These are phyloP conservation scores for Phaeosphaeriaceae sp. DNA, from an alignment of 2,329 filamentous ascomycete genomes.

Conservation along the genomic window DNA sequence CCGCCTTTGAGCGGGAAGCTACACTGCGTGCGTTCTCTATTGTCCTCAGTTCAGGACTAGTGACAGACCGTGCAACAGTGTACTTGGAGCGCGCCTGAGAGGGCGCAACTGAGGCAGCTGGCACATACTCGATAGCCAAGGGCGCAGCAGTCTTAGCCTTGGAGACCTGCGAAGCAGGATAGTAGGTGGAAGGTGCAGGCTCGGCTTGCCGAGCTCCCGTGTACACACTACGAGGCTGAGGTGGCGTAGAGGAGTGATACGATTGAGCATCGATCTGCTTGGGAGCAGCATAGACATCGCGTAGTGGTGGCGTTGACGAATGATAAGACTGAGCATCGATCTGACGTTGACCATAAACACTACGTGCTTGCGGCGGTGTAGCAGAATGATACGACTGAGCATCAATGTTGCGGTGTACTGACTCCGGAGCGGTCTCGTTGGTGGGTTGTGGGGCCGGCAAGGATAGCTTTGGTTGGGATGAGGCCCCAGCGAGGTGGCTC, in stretches of 20 bases:
- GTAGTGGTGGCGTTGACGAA: constrained; percentile 32
- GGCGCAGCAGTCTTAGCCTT: constrained; percentile 30
- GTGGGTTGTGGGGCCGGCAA: constrained; percentile 43
- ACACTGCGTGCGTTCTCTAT: constrained; percentile 27
- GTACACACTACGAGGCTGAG: neutral
- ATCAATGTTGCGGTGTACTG: constrained; percentile 48
- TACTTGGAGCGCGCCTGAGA: constrained; percentile 33
- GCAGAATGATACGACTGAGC: constrained; percentile 44
- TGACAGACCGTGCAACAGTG: constrained; percentile 37
- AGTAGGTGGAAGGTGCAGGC: constrained; percentile 44
- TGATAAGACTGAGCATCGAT: constrained; percentile 47
- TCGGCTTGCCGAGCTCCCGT: constrained; percentile 45
- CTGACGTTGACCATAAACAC: constrained; percentile 5
- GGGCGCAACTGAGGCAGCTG: constrained; percentile 38
- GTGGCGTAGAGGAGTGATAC: neutral
- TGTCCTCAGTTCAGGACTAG: constrained; percentile 39
- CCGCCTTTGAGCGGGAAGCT: constrained; percentile 22
- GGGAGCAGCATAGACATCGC: constrained; percentile 16
- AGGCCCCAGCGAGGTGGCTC: constrained; percentile 37
- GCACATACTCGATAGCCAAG: constrained; percentile 44
- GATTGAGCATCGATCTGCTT: neutral
- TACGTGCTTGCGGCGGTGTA: constrained; percentile 29
- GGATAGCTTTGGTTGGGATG: constrained; percentile 33
- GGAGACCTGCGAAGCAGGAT: constrained; percentile 40
- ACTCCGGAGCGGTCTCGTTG: constrained; percentile 32